Evolutionary conservation across 805 yeast genomes (phyloP), one percentile per base, ranked within the genome.

Genomic region (Ogataea wickerhamii): DNA sequence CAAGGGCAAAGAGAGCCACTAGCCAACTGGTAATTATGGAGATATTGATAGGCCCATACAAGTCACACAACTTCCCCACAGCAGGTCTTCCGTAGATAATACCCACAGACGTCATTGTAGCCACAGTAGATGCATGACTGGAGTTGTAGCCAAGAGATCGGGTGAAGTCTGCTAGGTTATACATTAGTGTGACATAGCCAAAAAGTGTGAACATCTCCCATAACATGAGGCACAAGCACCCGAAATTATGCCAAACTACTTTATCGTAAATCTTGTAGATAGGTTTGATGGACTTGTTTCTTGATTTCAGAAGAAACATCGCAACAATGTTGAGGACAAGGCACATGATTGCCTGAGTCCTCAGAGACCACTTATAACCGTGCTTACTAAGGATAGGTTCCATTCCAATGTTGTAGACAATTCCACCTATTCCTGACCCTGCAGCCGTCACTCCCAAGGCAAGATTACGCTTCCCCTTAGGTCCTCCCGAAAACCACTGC

Each of bases 41-140:
- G 12, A 73, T 63, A 3, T 79, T 73, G 14, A 75, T 59, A 0
- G 80, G 64, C 0, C 87, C 87, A 40, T 56, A 60, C 6, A 41
- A 32, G 51, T 80, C 86, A 3, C 76, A 62, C 3, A 76, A 18
- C 16, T 56, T 51, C 2, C 87, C 87, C 12, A 73, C 66, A 0
- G 55, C 5, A 2, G 87, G 86, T 48, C 87, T 63, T 3, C 82
- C 82, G 28, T 69, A 41, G 8, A 71, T 58, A 3, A 72, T 70
- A 1, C 85, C 86, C 7, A 76, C 70, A 32, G 78, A 73, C 7
- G 76, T 65, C 80, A 78, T 73, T 13, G 83, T 78, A 1, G 80
- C 59, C 4, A 76, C 80, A 17, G 73, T 60, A 1, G 84, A 71
- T 2, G 82, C 82, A 43, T 80, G 76, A 16, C 63, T 49, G 2